Evolutionary conservation across 2,329 filamentous ascomycete species (phyloP), one percentile per base, ranked within the genome.

Genomic region (Nigrograna mackinnonii): DNA sequence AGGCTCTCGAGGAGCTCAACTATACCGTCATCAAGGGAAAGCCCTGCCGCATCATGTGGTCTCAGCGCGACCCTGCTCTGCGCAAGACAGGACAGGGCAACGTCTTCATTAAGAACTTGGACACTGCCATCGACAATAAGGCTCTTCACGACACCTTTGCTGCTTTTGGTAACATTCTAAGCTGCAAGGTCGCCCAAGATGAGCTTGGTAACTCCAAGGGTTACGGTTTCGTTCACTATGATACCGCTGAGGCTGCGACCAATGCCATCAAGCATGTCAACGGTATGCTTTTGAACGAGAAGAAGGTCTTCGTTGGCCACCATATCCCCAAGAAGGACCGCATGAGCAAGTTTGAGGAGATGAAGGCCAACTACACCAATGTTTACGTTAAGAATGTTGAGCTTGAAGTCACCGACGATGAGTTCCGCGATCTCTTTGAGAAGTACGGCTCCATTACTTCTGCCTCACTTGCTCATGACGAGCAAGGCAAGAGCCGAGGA

Each of bases 351-450:
- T 97, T 97, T 62, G 94, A 99, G 79, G 94, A 99, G 82, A 99
- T 99, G 92, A 99, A 99, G 86, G 94, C 94, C 74, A 99, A 99
- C 82, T 99, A 95, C 83, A 99, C 94, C 79, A 99, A 99, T 74
- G 86, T 99, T 74, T 99, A 99, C 78, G 89, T 99, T 79, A 99
- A 99, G 86, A 99, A 99, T 79, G 87, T 99, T 60, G 83, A 85
- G 62, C 66, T 77, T 24, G 92, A 96, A 36, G 89, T 86, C 52
- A 87, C 84, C 46, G 94, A 99, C 49, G 91, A 97, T 6, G 87
- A 97, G 69, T 97, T 99, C 84, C 90, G 91, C 60, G 82, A 86
- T 50, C 80, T 97, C 37, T 97, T 99, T 63, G 89, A 94, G 80
- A 85, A 85, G 74, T 95, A 84, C 65, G 94, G 94, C 58, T 87